Evolutionary conservation across 306 rosid genomes (phyloP).

Genomic region (Prinsepia uniflora): DNA sequence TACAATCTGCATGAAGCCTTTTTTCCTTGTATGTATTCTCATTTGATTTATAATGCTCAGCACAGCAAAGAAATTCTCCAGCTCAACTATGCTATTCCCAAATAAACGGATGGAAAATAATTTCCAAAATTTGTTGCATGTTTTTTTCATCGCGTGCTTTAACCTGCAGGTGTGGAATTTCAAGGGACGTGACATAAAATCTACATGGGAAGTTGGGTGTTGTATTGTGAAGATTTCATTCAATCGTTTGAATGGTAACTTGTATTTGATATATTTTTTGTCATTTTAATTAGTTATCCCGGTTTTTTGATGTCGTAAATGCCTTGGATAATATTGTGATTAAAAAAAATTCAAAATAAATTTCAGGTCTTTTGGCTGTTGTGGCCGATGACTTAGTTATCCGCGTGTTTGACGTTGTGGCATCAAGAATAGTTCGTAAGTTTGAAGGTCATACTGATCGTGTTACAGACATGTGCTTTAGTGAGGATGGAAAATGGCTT

Average conservation of each 20-base stretch:
- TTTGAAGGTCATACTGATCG: slow-evolving; percentile 95
- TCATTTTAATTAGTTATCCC: background rate
- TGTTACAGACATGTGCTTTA: slow-evolving; percentile 86
- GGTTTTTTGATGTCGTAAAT: background rate
- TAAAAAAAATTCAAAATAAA: slow-evolving; percentile 11
- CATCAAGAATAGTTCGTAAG: slow-evolving; percentile 74
- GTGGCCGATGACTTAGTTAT: slow-evolving; percentile 69
- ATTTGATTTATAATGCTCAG: background rate
- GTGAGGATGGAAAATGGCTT: slow-evolving; percentile 98
- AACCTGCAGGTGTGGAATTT: slow-evolving; percentile 82
- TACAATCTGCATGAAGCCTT: background rate
- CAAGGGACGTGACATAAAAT: slow-evolving; percentile 60
- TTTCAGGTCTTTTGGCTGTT: slow-evolving; percentile 88
- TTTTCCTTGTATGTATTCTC: background rate
- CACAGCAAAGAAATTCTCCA: background rate
- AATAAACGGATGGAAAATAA: background rate
- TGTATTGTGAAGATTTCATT: slow-evolving; percentile 67
- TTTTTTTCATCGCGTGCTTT: slow-evolving; percentile 18
- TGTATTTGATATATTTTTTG: background rate
- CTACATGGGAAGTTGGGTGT: slow-evolving; percentile 73
- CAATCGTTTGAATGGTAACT: slow-evolving; percentile 79
- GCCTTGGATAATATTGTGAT: slow-evolving; percentile 2
- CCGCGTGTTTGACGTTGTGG: slow-evolving; percentile 78
- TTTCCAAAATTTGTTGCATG: slow-evolving; percentile 1
- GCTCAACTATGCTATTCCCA: background rate